phyloP scores from a whole-genome alignment of 2,329 filamentous ascomycete genomes.

The Lachnellula occidentalis region DNA sequence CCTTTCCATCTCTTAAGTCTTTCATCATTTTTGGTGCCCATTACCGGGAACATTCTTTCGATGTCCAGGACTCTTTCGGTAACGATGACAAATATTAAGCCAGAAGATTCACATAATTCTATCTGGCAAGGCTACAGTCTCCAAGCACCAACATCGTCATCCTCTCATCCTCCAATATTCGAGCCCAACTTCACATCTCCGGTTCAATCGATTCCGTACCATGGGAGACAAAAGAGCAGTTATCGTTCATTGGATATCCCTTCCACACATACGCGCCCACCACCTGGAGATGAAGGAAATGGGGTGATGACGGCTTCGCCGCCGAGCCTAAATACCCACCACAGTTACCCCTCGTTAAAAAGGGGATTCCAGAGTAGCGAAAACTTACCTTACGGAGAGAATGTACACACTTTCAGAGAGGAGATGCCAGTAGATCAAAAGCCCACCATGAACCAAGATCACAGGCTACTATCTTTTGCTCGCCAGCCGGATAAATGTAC shows the following conservation, averaged over 20 bases:
- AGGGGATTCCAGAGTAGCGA: conserved; percentile 27
- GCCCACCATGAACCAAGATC: conserved; percentile 30
- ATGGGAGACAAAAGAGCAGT: conserved; percentile 24
- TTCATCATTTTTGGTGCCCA: conserved; percentile 12
- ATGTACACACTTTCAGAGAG: conserved; percentile 26
- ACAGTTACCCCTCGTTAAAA: conserved; percentile 31
- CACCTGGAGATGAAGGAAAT: conserved; percentile 17
- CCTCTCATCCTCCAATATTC: conserved; percentile 23
- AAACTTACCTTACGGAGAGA: conserved; percentile 25
- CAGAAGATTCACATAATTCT: conserved; percentile 28
- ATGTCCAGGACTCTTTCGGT: conserved; percentile 30
- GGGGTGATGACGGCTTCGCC: conserved; percentile 25
- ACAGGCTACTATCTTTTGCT: conserved; percentile 31
- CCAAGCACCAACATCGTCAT: conserved; percentile 19
- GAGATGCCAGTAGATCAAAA: conserved; percentile 27
- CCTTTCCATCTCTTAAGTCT: conserved; percentile 14
- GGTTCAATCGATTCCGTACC: conserved; percentile 21
- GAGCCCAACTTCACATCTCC: conserved; percentile 24
- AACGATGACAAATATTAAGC: conserved; percentile 31
- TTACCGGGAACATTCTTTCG: conserved; percentile 20
- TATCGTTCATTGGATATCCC: conserved; percentile 30
- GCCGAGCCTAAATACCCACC: conserved; percentile 25
- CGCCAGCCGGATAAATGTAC: conserved; percentile 35
- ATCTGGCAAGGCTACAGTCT: conserved; percentile 30
- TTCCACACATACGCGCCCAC: conserved; percentile 21